Evolutionary conservation across 2,329 filamentous ascomycete genomes (phyloP), one percentile per base, ranked within the genome.

Genomic region (Rutstroemia sp.): DNA sequence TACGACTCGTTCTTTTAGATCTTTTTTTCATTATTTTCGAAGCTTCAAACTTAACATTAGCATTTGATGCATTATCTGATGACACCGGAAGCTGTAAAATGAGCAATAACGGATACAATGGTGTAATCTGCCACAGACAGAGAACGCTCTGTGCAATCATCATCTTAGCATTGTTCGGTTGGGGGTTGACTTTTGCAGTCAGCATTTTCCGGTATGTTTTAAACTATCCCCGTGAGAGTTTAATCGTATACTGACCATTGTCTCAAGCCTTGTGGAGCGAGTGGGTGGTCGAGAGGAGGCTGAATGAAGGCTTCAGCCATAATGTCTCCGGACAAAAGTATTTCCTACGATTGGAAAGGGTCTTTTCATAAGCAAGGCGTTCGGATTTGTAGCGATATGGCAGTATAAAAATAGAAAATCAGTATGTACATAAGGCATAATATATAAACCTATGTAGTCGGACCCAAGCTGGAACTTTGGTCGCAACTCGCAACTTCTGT

Each of bases 1-100:
- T 95, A 62, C 84, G 88, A 14, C 82, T 99, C 50, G 88, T 97
- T 59, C 82, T 99, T 54, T 81, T 96, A 57, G 94, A 99, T 72
- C 79, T 99, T 3, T 86, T 96, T 67, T 99, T 99, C 70, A 96
- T 99, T 67, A 92, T 97, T 44, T 96, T 99, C 75, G 92, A 96
- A 71, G 91, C 92, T 4, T 91, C 92, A 52, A 97, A 96, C 73
- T 81, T 95, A 25, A 88, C 90, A 42, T 76, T 99, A 61, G 92
- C 92, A 1, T 96, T 96, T 70, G 88, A 90, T 69, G 87, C 90
- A 8, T 75, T 96, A 54, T 86, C 78, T 5, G 81, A 86, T 63
- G 74, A 78, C 30, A 76, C 77, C 42, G 85, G 83, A 69, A 73
- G 75, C 38, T 90, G 70, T 78, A 81, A 68, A 72, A 67, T 71